These are phyloP conservation scores for Tricholoma bakamatsutake DNA, from an alignment of 768 basidiomycete species.

Conservation along the genomic window DNA sequence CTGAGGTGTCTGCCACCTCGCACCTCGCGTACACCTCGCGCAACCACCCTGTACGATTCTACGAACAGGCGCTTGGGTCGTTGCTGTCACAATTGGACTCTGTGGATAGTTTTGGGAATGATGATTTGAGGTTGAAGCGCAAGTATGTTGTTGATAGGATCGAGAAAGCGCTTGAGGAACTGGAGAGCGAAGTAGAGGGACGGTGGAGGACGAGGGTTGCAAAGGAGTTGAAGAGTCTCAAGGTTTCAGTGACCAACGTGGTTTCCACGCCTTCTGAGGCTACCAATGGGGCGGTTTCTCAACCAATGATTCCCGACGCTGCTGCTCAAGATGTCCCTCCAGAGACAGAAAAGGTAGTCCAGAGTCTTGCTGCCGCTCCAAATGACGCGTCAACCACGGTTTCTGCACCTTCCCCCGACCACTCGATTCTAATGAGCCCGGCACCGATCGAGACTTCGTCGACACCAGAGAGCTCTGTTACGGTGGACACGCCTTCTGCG, in stretches of 20 bases:
- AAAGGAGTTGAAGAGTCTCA: constrained; percentile 17
- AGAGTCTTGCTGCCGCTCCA: not conserved
- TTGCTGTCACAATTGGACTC: constrained; percentile 55
- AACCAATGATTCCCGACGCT: not conserved
- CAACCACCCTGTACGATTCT: constrained; percentile 57
- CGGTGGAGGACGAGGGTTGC: constrained; percentile 26
- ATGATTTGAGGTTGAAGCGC: constrained; percentile 40
- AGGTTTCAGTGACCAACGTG: constrained; percentile 6
- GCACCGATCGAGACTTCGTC: not conserved
- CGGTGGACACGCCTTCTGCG: not conserved
- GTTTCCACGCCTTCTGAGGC: not conserved
- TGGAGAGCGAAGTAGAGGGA: constrained; percentile 45
- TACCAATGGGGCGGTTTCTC: not conserved
- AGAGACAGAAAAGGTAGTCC: not conserved
- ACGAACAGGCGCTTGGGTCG: constrained; percentile 53
- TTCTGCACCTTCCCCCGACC: not conserved
- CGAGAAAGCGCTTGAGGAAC: constrained; percentile 48
- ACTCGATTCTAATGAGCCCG: not conserved
- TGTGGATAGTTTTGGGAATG: constrained; percentile 56
- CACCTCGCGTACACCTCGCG: constrained; percentile 49
- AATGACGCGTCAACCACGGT: not conserved
- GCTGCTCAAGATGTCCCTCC: not conserved
- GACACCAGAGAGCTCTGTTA: not conserved
- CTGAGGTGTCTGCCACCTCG: constrained; percentile 18
- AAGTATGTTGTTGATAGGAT: constrained; percentile 51